These are phyloP conservation scores for Simplicillium aogashimaense DNA, from an alignment of 2,329 filamentous ascomycete species.

Conservation along the genomic window DNA sequence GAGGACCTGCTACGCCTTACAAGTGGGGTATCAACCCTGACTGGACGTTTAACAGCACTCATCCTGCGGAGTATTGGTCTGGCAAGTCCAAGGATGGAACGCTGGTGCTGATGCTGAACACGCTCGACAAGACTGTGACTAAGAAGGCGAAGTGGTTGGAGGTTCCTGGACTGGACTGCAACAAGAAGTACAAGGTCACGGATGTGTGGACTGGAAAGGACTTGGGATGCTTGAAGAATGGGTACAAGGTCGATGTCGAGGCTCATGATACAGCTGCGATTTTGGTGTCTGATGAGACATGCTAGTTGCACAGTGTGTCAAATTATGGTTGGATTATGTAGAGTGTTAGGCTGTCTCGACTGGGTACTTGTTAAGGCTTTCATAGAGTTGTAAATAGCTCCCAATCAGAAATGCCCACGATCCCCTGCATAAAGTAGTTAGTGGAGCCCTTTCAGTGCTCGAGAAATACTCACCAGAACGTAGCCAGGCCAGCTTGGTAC, in stretches of 20 bases:
- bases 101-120: slow-evolving; percentile 39
- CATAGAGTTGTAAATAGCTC: slow-evolving; percentile 10
- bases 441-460: slow-evolving; percentile 15
- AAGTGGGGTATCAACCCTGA: slow-evolving; percentile 39
- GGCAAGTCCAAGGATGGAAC: slow-evolving; percentile 30
- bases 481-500: slow-evolving; percentile 8
- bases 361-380: slow-evolving; percentile 8
- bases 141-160: slow-evolving; percentile 30
- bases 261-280: slow-evolving; percentile 24
- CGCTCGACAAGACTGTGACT: slow-evolving; percentile 16
- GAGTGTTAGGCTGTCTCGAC: too few species aligned
- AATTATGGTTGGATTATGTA: too few species aligned
- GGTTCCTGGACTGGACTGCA: slow-evolving; percentile 26
- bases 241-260: slow-evolving; percentile 16
- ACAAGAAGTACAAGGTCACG: slow-evolving; percentile 24
- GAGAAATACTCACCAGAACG: slow-evolving; percentile 25
- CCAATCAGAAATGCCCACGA: slow-evolving; percentile 35
- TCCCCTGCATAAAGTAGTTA: slow-evolving; percentile 34
- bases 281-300: slow-evolving; percentile 6
- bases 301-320: too few species aligned
- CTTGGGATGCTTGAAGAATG: slow-evolving; percentile 21
- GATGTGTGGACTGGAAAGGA: slow-evolving; percentile 35
- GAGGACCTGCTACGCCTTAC: slow-evolving; percentile 31
- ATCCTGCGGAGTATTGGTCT: slow-evolving; percentile 40
- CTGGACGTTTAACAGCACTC: slow-evolving; percentile 35